Evolutionary conservation across 768 basidiomycete genomes (phyloP).

Genomic region (Gloeopeniophorella convolvens): DNA sequence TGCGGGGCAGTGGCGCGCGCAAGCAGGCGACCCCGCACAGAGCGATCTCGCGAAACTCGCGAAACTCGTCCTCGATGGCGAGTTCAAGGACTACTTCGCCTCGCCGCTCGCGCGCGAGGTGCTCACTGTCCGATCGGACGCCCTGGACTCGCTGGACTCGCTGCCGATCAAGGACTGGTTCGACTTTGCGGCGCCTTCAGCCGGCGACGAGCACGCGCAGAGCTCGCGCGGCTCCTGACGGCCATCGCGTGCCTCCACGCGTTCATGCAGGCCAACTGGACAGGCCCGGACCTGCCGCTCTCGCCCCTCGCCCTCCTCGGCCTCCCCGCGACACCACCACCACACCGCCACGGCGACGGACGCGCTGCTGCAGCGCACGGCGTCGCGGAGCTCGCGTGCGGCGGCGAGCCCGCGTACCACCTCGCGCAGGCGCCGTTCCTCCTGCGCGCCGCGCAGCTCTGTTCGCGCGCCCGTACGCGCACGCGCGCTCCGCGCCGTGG

Average conservation of each 20-base stretch:
- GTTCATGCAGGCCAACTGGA: constrained; percentile 95
- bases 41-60: constrained; percentile 34
- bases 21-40: constrained; percentile 30
- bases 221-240: constrained; percentile 53
- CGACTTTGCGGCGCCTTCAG: constrained; percentile 26
- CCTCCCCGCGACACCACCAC: constrained; percentile 27
- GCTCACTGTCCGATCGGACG: constrained; percentile 28
- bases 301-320: constrained; percentile 35
- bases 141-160: constrained; percentile 28
- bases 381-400: constrained; percentile 67
- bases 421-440: constrained; percentile 64
- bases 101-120: constrained; percentile 31
- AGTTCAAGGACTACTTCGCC: constrained; percentile 44
- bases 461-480: constrained; percentile 34
- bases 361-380: constrained; percentile 51
- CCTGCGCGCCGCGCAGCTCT: constrained; percentile 71
- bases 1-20: constrained; percentile 37
- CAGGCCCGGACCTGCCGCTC: constrained; percentile 79
- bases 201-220: constrained; percentile 33
- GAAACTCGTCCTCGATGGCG: constrained; percentile 51
- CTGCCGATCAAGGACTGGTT: constrained; percentile 35
- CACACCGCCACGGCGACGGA: constrained; percentile 30
- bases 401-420: constrained; percentile 96
- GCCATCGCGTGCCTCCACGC: constrained; percentile 81
- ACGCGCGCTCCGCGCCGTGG: constrained; percentile 54